Evolutionary conservation across 225 moss, liverwort and hornwort species (phyloP), one percentile per base, ranked within the genome.

Genomic region (Marchantia polymorpha): DNA sequence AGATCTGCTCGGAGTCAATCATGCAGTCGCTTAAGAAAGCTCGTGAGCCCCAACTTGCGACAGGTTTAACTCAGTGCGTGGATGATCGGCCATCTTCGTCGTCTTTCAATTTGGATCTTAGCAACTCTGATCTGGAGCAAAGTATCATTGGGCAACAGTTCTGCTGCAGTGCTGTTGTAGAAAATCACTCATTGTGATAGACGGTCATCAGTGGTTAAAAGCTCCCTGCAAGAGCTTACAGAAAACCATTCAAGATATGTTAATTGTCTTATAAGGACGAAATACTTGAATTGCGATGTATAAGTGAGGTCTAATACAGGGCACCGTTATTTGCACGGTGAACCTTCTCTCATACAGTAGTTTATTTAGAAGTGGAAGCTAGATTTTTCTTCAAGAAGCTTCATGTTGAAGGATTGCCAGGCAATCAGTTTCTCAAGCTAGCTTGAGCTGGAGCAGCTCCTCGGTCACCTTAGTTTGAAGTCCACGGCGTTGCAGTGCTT

Each of bases 311-410:
- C 59, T 59, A 17, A 58, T 58, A 16, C 31, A 75, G 39, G 31
- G 60, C 75, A 75, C 74, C 16, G 31, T 31, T 7, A 46, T 75
- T 59, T 59, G 75, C 19, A 59, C 19, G 30, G 75, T 75, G 31
- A 39, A 58, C 20, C 15, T 75, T 19, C 20, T 59, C 59, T 58
- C 55, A 74, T 1, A 22, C 39, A 7, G 16, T 20, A 75, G 58
- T 30, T 31, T 17, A 7, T 75, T 10, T 25, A 60, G 58, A 75
- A 22, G 16, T 56, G 58, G 31, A 55, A 75, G 59, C 8, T 58
- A 22, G 17, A 59, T n/a, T n/a, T n/a, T 39, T 39, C 39, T 31
- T 22, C 0, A 16, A 16, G 51, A 25, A 55, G 55, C 6, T 1
- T 20, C 7, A 59, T 12, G 8, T 20, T 0, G 46, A 53, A 75